A percentile compares a stretch with the other conserved stretches of the same genome.
Conservation (phyloP, 345 rosid genomes). For the Nasturtium officinale region DNA sequence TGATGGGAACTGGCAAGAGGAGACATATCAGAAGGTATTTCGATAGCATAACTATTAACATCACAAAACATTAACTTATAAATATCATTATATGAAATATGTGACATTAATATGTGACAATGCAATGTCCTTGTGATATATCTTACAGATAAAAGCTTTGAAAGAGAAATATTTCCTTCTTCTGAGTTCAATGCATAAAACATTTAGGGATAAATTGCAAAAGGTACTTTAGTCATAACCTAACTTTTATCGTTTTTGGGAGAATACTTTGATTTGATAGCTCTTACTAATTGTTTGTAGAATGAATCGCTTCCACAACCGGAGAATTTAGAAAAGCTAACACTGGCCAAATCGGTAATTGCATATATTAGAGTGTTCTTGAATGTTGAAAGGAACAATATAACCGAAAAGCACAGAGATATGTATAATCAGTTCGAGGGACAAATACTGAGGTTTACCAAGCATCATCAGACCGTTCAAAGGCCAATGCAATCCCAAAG, state of each 20-base stretch:
- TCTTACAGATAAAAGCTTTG: constrained; percentile 45
- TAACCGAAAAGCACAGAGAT: constrained; percentile 47
- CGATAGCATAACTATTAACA: constrained; percentile 9
- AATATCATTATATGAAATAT: not conserved
- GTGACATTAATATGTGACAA: too few species aligned
- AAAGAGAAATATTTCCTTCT: constrained; percentile 41
- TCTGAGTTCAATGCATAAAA: constrained; percentile 45
- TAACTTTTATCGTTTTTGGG: not conserved
- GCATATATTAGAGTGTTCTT: constrained; percentile 37
- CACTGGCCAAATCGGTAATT: constrained; percentile 19
- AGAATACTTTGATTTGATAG: not conserved
- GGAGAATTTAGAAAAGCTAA: constrained; percentile 32
- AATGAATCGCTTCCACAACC: constrained; percentile 37
- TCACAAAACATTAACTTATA: not conserved
- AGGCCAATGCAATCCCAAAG: constrained; percentile 50
- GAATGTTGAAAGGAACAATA: constrained; percentile 29
- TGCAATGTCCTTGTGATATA: not conserved
- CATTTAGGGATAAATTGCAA: constrained; percentile 35
- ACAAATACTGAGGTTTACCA: constrained; percentile 30
- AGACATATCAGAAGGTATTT: constrained; percentile 76
- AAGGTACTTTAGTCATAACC: constrained; percentile 41
- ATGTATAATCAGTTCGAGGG: constrained; percentile 39
- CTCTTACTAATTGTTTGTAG: constrained; percentile 30
- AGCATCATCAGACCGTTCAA: constrained; percentile 13
- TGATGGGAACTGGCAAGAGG: constrained; percentile 81